A percentile compares a stretch with the other conserved stretches of the same genome.
These are phyloP conservation scores for Phytophthora idaei DNA, from an alignment of 352 stramenopile genomes.

Conservation along the genomic window DNA sequence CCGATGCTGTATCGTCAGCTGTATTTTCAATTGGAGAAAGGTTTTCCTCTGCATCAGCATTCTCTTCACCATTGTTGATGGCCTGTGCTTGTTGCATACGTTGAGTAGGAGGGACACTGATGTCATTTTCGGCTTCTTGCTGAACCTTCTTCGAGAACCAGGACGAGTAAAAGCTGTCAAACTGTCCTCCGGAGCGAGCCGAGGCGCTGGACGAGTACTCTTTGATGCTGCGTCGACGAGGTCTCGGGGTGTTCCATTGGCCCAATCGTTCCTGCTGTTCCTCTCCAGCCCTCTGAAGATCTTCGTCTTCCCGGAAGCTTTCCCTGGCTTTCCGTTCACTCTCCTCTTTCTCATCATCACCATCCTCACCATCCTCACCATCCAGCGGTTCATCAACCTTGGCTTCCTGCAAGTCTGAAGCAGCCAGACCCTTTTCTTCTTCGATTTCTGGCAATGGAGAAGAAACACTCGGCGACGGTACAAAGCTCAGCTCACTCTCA, in stretches of 20 bases:
- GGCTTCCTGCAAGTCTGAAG: neutral
- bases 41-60: neutral
- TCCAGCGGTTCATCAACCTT: slow-evolving; percentile 33
- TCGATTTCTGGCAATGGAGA: slow-evolving; percentile 33
- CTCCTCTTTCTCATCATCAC: slow-evolving; percentile 58
- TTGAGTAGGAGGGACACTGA: slow-evolving; percentile 1
- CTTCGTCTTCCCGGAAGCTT: slow-evolving; percentile 39
- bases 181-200: slow-evolving; percentile 50
- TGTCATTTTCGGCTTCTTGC: slow-evolving; percentile 36
- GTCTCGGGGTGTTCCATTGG: slow-evolving; percentile 74
- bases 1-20: neutral
- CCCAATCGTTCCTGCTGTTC: slow-evolving; percentile 70
- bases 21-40: neutral
- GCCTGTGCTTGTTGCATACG: neutral
- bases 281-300: slow-evolving; percentile 39
- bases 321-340: slow-evolving; percentile 22
- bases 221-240: slow-evolving; percentile 49
- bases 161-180: slow-evolving; percentile 77
- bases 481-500: slow-evolving; percentile 34
- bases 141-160: slow-evolving; percentile 71
- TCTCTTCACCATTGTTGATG: slow-evolving; percentile 1
- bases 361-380: slow-evolving; percentile 53
- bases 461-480: slow-evolving; percentile 29
- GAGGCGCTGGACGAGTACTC: slow-evolving; percentile 45
- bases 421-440: slow-evolving; percentile 18